Conservation (phyloP, 257 asterid genomes). For the Misopates orontium region DNA sequence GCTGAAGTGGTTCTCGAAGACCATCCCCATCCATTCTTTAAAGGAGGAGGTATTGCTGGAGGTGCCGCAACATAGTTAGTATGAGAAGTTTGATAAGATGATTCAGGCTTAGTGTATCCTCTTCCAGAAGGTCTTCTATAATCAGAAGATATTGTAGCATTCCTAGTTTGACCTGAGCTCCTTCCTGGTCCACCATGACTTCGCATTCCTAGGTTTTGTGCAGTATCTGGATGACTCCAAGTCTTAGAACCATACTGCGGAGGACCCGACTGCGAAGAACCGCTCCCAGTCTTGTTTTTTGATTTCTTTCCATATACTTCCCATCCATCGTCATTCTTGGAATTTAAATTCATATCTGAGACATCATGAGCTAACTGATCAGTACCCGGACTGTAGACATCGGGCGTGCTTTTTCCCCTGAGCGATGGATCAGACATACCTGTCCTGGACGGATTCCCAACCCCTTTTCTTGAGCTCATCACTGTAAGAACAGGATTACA, state of each 20-base stretch:
- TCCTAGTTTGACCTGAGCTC: constrained; percentile 45
- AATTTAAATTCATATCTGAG: constrained; percentile 36
- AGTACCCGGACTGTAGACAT: constrained; percentile 26
- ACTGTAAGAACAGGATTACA: constrained; percentile 25
- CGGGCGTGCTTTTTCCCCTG: constrained; percentile 31
- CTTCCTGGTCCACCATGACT: constrained; percentile 45
- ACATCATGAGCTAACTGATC: constrained; percentile 42
- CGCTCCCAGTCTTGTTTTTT: constrained; percentile 44
- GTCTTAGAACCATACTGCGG: constrained; percentile 50
- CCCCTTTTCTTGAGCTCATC: constrained; percentile 51
- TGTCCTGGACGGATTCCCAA: constrained; percentile 19
- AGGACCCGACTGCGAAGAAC: constrained; percentile 38
- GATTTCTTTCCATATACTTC: constrained; percentile 53
- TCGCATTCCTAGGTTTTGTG: constrained; percentile 46
- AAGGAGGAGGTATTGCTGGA: constrained; percentile 51
- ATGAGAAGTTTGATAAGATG: constrained; percentile 21
- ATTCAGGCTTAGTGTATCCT: constrained; percentile 42
- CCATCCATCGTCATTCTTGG: constrained; percentile 66
- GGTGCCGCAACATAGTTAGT: constrained; percentile 26
- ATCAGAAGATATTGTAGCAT: constrained; percentile 34
- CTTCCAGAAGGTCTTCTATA: constrained; percentile 43
- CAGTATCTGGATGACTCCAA: constrained; percentile 54
- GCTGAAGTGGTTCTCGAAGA: constrained; percentile 33
- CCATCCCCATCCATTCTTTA: constrained; percentile 56
- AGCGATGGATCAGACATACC: constrained; percentile 28